These are phyloP conservation scores for Saccharomycopsis vini DNA, from an alignment of 805 yeast species.

Conservation along the genomic window DNA sequence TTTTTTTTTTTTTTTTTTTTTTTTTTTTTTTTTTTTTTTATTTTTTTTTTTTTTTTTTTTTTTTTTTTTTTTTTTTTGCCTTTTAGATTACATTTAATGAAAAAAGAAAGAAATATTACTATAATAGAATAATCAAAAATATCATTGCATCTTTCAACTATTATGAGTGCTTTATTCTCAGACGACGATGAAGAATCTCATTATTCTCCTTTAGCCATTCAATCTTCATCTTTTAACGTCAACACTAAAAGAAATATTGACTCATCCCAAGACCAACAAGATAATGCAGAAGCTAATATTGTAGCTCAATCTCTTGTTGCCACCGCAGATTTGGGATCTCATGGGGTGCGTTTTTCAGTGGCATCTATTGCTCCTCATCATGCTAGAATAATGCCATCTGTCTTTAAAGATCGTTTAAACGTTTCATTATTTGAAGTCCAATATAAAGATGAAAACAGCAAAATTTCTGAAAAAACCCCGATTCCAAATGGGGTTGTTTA, in stretches of 20 bases:
- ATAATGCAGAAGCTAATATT: constrained; percentile 37
- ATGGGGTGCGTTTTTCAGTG: constrained; percentile 65
- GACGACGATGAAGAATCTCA: constrained; percentile 13
- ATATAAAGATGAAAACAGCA: constrained; percentile 29
- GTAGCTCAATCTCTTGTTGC: constrained; percentile 53
- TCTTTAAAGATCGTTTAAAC: constrained; percentile 65
- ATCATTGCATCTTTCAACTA: no score
- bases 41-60: background rate
- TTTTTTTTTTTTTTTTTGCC: background rate
- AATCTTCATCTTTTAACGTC: no score
- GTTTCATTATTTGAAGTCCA: constrained; percentile 61
- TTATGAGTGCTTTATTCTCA: constrained; percentile 13
- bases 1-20: no score
- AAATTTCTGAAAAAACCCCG: constrained; percentile 33
- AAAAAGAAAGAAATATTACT: background rate
- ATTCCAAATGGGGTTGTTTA: constrained; percentile 48
- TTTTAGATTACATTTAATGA: no score
- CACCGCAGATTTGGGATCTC: constrained; percentile 70
- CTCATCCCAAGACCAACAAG: background rate
- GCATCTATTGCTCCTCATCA: constrained; percentile 61
- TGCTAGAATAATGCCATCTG: constrained; percentile 70
- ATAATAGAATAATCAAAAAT: no score
- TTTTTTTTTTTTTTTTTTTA: background rate
- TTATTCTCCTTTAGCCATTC: background rate
- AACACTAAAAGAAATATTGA: no score